These are phyloP conservation scores for Prunus armeniaca DNA, from an alignment of 306 rosid species.

Conservation along the genomic window DNA sequence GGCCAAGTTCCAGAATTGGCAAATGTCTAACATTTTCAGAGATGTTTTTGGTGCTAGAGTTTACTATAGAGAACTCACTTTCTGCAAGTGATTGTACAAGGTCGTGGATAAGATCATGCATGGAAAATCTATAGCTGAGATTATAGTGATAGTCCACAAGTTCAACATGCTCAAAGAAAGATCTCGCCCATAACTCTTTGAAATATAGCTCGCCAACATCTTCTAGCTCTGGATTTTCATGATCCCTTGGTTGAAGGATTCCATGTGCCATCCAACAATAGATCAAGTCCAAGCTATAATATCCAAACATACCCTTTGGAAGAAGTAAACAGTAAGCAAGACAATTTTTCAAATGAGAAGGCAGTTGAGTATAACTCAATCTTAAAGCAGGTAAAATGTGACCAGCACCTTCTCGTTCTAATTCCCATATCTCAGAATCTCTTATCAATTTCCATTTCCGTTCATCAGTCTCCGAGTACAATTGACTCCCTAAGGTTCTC, in stretches of 20 bases:
- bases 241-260: constrained; percentile 10
- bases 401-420: neutral
- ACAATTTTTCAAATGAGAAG: constrained; percentile 20
- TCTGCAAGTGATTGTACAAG: constrained; percentile 27
- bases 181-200: constrained; percentile 23
- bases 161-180: constrained; percentile 33
- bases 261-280: constrained; percentile 50
- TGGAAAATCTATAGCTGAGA: constrained; percentile 1
- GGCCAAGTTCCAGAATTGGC: neutral
- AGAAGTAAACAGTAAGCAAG: constrained; percentile 30
- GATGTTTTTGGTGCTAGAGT: too few relatives aligned
- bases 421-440: constrained; percentile 9
- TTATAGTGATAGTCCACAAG: neutral
- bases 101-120: constrained; percentile 34
- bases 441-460: neutral
- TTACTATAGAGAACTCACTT: neutral
- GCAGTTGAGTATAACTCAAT: constrained; percentile 22
- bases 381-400: constrained; percentile 1
- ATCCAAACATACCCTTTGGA: constrained; percentile 11
- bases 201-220: constrained; percentile 35
- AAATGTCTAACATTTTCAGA: constrained; percentile 1
- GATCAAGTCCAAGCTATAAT: constrained; percentile 18
- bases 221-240: constrained; percentile 1
- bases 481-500: constrained; percentile 13
- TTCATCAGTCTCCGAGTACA: constrained; percentile 9